These are phyloP conservation scores for Morella rubra DNA, from an alignment of 306 rosid species.

Conservation along the genomic window DNA sequence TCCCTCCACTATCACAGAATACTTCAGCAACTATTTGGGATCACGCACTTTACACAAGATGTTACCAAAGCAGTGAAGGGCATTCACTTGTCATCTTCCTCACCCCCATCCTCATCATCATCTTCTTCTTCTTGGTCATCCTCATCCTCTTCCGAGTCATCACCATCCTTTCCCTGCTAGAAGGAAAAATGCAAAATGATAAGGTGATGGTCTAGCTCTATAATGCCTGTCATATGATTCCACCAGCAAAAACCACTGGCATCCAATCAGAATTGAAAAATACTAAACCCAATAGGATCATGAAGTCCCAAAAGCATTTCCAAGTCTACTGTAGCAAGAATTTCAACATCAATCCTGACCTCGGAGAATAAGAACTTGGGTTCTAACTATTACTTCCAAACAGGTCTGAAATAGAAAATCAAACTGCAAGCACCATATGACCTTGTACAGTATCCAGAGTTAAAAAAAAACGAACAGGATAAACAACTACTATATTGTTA, in stretches of 20 bases:
- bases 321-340: not conserved
- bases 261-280: not conserved
- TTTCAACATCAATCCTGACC: not conserved
- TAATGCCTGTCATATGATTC: not conserved
- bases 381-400: not conserved
- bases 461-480: not conserved
- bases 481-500: not conserved
- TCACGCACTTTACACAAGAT: conserved; percentile 59
- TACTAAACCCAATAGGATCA: not conserved
- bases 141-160: conserved; percentile 69
- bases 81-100: conserved; percentile 54
- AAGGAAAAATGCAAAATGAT: not conserved
- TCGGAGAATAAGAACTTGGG: not conserved
- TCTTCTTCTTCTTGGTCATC: conserved; percentile 51
- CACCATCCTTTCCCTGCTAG: conserved; percentile 63
- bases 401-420: not conserved
- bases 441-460: no score
- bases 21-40: conserved; percentile 32
- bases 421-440: not conserved
- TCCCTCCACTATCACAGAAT: conserved; percentile 29
- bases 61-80: conserved; percentile 34
- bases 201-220: not conserved
- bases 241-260: not conserved
- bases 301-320: not conserved
- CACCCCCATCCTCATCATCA: conserved; percentile 53